These are phyloP conservation scores for Phylloporus sp. DNA, from an alignment of 768 basidiomycete species.

Conservation along the genomic window DNA sequence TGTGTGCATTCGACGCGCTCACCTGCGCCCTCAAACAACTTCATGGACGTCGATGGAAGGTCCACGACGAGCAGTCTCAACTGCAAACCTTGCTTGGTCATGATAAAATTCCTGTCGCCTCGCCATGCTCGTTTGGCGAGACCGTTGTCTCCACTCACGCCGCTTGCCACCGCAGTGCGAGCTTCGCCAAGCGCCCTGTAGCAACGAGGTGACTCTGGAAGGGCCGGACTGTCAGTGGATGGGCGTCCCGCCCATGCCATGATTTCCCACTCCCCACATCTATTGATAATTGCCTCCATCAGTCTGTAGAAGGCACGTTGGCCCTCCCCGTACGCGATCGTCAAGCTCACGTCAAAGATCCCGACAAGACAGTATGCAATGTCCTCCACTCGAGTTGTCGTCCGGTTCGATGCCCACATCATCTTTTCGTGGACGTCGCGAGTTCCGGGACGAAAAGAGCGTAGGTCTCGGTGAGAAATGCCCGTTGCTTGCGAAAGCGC, in stretches of 20 bases:
- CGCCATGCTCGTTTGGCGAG: conserved; percentile 13
- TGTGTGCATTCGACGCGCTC: conserved; percentile 10
- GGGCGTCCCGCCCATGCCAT: conserved; percentile 28
- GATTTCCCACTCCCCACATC: conserved; percentile 30
- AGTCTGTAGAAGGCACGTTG: conserved; percentile 28
- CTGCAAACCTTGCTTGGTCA: conserved; percentile 32
- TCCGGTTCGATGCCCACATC: conserved; percentile 33
- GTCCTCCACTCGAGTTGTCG: conserved; percentile 31
- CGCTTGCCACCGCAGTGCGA: neutral
- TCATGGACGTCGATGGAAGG: conserved; percentile 15
- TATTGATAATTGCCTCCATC: conserved; percentile 26
- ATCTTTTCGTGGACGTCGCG: conserved; percentile 27
- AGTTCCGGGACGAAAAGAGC: conserved; percentile 22
- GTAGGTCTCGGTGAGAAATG: conserved; percentile 23
- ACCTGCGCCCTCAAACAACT: conserved; percentile 16
- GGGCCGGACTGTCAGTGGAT: conserved; percentile 26
- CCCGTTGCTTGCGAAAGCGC: conserved; percentile 25
- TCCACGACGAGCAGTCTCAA: conserved; percentile 21
- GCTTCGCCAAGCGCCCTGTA: conserved; percentile 20
- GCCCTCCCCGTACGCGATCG: conserved; percentile 34
- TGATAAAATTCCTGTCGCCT: conserved; percentile 25
- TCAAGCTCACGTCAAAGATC: conserved; percentile 31
- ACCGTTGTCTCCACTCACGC: neutral
- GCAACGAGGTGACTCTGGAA: conserved; percentile 30
- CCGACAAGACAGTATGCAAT: conserved; percentile 32